A percentile compares a stretch with the other conserved stretches of the same genome.
These are phyloP conservation scores for Didymosphaeria variabile DNA, from an alignment of 2,329 filamentous ascomycete species.

Conservation along the genomic window DNA sequence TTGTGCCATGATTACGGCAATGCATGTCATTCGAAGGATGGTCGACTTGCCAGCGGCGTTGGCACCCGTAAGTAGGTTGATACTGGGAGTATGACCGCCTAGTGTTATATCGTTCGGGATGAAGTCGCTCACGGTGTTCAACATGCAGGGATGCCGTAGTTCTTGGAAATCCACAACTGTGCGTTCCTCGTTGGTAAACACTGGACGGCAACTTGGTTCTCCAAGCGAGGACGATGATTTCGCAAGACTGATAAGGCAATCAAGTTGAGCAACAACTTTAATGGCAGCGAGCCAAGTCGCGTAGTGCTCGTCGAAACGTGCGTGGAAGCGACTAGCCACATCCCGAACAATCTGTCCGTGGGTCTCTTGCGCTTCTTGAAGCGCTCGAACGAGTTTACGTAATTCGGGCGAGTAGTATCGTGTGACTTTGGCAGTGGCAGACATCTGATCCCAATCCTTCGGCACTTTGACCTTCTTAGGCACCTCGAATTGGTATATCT, in stretches of 20 bases:
- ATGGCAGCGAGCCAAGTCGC: constrained; percentile 87
- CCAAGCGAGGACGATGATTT: constrained; percentile 86
- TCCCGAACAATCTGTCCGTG: constrained; percentile 92
- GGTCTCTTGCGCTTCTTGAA: constrained; percentile 94
- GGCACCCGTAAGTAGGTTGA: constrained; percentile 91
- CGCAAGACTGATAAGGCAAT: constrained; percentile 92
- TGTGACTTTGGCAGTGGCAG: constrained; percentile 87
- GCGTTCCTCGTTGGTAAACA: constrained; percentile 85
- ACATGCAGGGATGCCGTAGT: constrained; percentile 93
- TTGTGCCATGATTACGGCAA: constrained; percentile 97
- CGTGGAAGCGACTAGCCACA: constrained; percentile 82
- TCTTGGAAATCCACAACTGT: constrained; percentile 92
- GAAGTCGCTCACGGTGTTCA: constrained; percentile 88
- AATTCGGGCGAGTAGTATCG: constrained; percentile 93
- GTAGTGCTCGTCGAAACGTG: constrained; percentile 88
- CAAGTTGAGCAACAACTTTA: constrained; percentile 87
- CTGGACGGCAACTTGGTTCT: constrained; percentile 84
- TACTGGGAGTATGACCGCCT: constrained; percentile 81
- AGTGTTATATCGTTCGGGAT: constrained; percentile 94
- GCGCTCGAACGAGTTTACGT: constrained; percentile 79
- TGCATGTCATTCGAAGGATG: constrained; percentile 93
- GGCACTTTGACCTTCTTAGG: constrained; percentile 88
- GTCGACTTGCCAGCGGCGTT: constrained; percentile 99
- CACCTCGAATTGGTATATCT: constrained; percentile 94
- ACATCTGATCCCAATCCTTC: constrained; percentile 94